Evolutionary conservation across 805 yeast species (phyloP), one percentile per base, ranked within the genome.

Genomic region (Yamadazyma endophytica): DNA sequence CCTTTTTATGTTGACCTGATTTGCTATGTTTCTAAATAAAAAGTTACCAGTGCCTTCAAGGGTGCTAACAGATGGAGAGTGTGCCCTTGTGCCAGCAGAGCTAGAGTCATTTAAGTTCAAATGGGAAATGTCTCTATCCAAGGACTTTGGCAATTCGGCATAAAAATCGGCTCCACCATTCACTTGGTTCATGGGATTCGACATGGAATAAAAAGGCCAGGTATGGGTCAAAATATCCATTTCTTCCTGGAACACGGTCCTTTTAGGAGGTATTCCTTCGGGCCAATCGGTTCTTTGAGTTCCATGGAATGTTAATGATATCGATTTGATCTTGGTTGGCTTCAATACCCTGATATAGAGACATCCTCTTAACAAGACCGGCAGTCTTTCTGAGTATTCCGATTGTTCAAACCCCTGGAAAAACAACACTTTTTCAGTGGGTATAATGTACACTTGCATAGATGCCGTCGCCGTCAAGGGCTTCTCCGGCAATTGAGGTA

Each of bases 201-300:
- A 42, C 39, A 36, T 38, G 17, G 35, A 47, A 66, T 76, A 90
- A 52, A 92, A 87, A 0, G 95, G 92, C 98, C 98, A 92, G 5
- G 83, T 77, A 52, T 90, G 97, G 30, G 75, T 71, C 17, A 86
- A 71, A 15, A 89, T 52, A 31, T 75, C 82, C 39, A 73, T 74
- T 14, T 70, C 54, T 44, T 92, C 98, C 20, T 57, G 54, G 38
- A 74, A 79, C 9, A 78, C 82, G 12, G 66, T 64, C 43, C 79
- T 78, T 51, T 82, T 85, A 0, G 97, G 96, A 0, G 97, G 97
- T 13, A 90, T 89, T 2, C 98, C 98, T 50, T 92, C 97, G 3
- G 97, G 97, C 96, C 97, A 89, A 39, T 89, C 96, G 0, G 96
- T 89, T 42, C 83, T 70, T 21, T 83, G 73, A 2, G 55, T 50